Conservation (phyloP, 2,329 filamentous ascomycete genomes). For the Diaporthe eres region DNA sequence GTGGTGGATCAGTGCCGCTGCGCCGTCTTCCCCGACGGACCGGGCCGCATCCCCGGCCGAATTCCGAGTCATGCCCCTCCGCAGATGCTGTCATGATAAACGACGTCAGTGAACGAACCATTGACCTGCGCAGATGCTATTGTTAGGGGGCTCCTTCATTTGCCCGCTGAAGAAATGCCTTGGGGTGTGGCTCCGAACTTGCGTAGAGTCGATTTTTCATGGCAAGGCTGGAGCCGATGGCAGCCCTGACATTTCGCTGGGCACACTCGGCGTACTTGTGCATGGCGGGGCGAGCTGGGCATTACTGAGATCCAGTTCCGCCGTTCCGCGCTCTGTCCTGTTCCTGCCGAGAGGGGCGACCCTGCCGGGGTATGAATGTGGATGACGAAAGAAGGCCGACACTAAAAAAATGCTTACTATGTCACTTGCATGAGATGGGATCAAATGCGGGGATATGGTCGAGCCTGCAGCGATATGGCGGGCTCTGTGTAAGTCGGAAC, state of each 20-base stretch:
- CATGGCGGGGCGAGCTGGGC: background rate
- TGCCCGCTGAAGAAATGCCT: background rate
- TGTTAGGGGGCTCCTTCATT: background rate
- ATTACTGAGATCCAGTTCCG: constrained; percentile 9
- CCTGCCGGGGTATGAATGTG: background rate
- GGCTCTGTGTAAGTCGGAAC: background rate
- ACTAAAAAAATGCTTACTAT: constrained; percentile 7
- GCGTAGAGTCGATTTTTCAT: too few relatives aligned
- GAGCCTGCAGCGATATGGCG: background rate
- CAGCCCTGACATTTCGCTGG: background rate
- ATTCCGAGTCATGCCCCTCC: background rate
- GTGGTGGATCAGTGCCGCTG: background rate
- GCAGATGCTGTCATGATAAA: background rate
- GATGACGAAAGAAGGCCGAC: background rate
- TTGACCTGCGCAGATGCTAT: background rate
- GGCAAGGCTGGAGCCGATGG: background rate
- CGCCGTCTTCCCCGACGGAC: background rate
- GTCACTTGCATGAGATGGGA: background rate
- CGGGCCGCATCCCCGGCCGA: constrained; percentile 3
- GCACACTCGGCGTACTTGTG: too few relatives aligned
- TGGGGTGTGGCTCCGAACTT: background rate
- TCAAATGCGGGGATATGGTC: background rate
- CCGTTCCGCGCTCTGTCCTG: background rate
- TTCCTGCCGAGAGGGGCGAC: background rate
- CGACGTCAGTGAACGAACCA: background rate